Percentiles rank a stretch among this genome's conserved stretches.
These are phyloP conservation scores for Ophiocordyceps polyrhachis-furcata DNA, from an alignment of 2,329 filamentous ascomycete species.

Conservation along the genomic window DNA sequence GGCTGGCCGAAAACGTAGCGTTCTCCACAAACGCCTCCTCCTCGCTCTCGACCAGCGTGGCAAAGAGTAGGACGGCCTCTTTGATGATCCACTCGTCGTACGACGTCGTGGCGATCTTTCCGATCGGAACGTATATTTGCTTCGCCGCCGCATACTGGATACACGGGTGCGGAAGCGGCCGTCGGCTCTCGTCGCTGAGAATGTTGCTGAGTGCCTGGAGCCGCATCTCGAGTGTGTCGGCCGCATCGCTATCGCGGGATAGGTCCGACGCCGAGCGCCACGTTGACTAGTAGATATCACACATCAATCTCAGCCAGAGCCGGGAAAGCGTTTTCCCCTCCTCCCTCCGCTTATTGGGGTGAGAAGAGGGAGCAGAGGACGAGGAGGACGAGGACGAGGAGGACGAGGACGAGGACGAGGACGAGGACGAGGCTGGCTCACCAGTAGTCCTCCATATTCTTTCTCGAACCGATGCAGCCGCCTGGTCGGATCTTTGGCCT, in stretches of 20 bases:
- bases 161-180: constrained; percentile 79
- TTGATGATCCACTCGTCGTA: constrained; percentile 74
- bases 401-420: background rate
- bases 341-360: too few relatives aligned
- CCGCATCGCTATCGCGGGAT: constrained; percentile 38
- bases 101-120: constrained; percentile 71
- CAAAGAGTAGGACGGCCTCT: constrained; percentile 72
- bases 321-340: background rate
- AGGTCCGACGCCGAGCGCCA: constrained; percentile 46
- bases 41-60: constrained; percentile 84
- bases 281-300: constrained; percentile 24
- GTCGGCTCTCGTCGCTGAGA: constrained; percentile 74
- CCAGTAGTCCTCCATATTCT: constrained; percentile 43
- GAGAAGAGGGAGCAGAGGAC: background rate
- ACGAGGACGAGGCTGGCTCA: constrained; percentile 13
- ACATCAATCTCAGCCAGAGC: background rate
- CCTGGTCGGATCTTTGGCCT: constrained; percentile 42
- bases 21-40: constrained; percentile 90
- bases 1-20: constrained; percentile 62
- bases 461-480: constrained; percentile 48
- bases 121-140: constrained; percentile 77
- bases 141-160: constrained; percentile 71
- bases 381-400: background rate
- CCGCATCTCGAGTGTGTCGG: constrained; percentile 41
- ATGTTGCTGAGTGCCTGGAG: constrained; percentile 50